Evolutionary conservation across 345 rosid genomes (phyloP), one percentile per base, ranked within the genome.

Genomic region (Eutrema japonicum): DNA sequence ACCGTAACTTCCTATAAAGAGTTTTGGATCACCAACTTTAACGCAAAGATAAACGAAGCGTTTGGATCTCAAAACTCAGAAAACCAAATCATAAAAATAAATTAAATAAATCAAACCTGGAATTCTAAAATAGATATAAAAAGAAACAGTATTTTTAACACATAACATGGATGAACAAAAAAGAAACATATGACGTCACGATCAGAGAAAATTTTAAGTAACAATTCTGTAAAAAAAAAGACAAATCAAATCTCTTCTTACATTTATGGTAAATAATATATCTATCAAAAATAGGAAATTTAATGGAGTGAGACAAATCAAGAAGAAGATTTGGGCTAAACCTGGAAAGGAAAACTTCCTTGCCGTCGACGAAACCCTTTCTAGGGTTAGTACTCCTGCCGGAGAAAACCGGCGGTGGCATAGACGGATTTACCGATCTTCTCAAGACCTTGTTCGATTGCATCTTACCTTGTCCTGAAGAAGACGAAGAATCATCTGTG

Each of bases 401-500:
- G 5, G 72, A 64, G 66, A 66, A 54, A 45, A 63, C 2, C 36
- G 80, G 62, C 0, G 84, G 84, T 4, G 84, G 84, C 82, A 78
- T 71, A 13, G 81, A 10, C 2, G 79, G 46, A n/a, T 70, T 66
- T 0, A 74, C 49, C 4, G 75, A 68, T 77, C 83, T 73, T 74
- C 85, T 76, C 6, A 48, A 79, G 4, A 72, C 49, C 43, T 77
- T 84, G 29, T 6, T 78, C 1, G 81, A 41, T 30, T 74, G 59
- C 13, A 81, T 80, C 60, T 72, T 81, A 37, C 73, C 83, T 48
- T 82, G 83, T 54, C 75, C 78, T 5, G 88, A 82, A 0, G 89
- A 79, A n/a, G 92, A 85, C 5, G 83, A 82, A 0, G 82, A 83
- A 26, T 85, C 86, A 73, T 83, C 89, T 9, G 79, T 83, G 37